Conservation (phyloP, 2,329 filamentous ascomycete genomes). For the Fusarium sp. region DNA sequence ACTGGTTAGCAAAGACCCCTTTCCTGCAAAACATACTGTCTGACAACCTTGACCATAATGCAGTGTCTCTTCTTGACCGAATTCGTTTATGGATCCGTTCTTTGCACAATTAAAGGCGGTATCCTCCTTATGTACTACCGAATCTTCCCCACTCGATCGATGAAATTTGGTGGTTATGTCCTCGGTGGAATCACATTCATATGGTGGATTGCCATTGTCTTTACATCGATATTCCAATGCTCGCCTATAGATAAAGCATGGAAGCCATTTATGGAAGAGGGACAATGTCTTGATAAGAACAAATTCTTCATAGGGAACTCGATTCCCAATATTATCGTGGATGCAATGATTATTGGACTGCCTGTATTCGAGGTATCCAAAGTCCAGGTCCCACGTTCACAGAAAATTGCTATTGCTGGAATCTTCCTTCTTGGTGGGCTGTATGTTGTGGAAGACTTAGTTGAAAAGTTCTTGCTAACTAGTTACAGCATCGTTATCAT, state of each 20-base stretch:
- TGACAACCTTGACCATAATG: fast-evolving
- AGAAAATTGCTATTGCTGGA: not conserved
- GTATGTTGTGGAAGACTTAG: fast-evolving
- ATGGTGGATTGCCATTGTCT: constrained; percentile 8
- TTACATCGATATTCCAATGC: constrained; percentile 17
- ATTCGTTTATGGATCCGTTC: constrained; percentile 12
- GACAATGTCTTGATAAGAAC: constrained; percentile 11
- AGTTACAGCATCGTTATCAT: not conserved
- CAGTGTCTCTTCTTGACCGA: constrained; percentile 9
- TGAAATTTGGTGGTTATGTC: not conserved
- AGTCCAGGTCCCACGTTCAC: constrained; percentile 4
- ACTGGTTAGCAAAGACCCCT: not conserved
- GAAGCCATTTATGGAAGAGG: constrained; percentile 11
- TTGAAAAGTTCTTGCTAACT: fast-evolving
- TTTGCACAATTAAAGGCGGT: constrained; percentile 6
- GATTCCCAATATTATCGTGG: constrained; percentile 12
- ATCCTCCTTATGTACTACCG: constrained; percentile 5
- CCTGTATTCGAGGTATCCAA: constrained; percentile 7
- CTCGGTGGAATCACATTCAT: constrained; percentile 6
- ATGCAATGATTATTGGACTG: constrained; percentile 10
- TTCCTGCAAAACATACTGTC: fast-evolving
- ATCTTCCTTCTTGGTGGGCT: constrained; percentile 8
- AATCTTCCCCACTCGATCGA: constrained; percentile 12
- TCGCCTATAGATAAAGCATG: constrained; percentile 5
- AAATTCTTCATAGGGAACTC: constrained; percentile 7